Evolutionary conservation across 108 stramenopile genomes (phyloP).

Genomic region (Cylindrotheca fusiformis): DNA sequence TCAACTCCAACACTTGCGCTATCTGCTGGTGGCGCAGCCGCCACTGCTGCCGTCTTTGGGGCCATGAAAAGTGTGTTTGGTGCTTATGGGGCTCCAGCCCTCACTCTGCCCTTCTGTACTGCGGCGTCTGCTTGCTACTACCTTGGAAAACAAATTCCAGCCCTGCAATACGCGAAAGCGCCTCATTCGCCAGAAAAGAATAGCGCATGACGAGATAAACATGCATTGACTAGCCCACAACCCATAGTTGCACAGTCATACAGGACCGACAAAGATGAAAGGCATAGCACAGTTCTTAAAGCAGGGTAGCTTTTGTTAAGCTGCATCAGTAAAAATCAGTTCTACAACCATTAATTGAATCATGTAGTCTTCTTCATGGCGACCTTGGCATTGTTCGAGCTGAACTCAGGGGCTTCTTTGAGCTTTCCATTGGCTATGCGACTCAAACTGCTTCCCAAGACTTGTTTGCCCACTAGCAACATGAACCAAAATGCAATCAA

Average conservation of each 20-base stretch:
- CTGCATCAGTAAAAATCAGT: neutral
- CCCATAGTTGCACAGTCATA: too few relatives aligned
- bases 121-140: constrained; percentile 66
- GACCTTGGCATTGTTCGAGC: constrained; percentile 22
- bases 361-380: constrained; percentile 19
- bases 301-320: constrained; percentile 1
- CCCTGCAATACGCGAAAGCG: constrained; percentile 44
- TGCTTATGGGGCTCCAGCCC: constrained; percentile 50
- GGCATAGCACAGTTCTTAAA: too few relatives aligned
- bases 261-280: too few relatives aligned
- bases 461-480: constrained; percentile 32
- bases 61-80: constrained; percentile 64
- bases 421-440: constrained; percentile 34
- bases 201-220: neutral
- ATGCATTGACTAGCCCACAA: too few relatives aligned
- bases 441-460: constrained; percentile 29
- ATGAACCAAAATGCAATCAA: constrained; percentile 33
- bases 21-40: constrained; percentile 60
- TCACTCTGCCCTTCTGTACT: constrained; percentile 81
- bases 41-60: constrained; percentile 68
- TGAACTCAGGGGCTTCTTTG: constrained; percentile 39
- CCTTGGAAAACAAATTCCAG: constrained; percentile 52
- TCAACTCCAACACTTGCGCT: constrained; percentile 45
- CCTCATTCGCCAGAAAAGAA: constrained; percentile 83
- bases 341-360: neutral